A percentile compares a stretch with the other conserved stretches of the same genome.
These are phyloP conservation scores for Pulicaria dysenterica DNA, from an alignment of 129 eudicot genomes.

Conservation along the genomic window DNA sequence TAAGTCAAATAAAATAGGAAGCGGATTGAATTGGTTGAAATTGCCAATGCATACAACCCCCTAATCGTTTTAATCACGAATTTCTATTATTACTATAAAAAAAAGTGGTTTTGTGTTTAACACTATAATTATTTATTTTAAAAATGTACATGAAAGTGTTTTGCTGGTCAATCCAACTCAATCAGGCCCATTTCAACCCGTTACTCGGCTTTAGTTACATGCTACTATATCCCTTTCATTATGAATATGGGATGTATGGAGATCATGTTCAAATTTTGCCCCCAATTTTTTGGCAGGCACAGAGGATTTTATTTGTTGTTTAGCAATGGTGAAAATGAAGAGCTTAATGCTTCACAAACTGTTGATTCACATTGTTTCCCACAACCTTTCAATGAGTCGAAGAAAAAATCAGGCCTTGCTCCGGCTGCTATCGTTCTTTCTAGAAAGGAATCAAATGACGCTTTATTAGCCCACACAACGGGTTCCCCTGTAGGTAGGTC, in stretches of 20 bases:
- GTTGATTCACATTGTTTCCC: slow-evolving; percentile 95
- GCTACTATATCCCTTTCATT: neutral
- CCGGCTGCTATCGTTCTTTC: slow-evolving; percentile 88
- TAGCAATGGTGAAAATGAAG: slow-evolving; percentile 81
- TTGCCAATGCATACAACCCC: neutral
- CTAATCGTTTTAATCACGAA: neutral
- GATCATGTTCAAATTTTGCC: neutral
- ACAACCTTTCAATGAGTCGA: slow-evolving; percentile 65
- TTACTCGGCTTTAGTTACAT: neutral
- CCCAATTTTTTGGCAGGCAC: slow-evolving; percentile 49
- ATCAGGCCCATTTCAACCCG: neutral
- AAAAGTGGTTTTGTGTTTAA: too few species aligned
- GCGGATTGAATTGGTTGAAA: neutral
- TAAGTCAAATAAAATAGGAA: neutral
- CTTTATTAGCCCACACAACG: slow-evolving; percentile 49
- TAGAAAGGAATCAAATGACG: slow-evolving; percentile 63
- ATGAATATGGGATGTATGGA: neutral
- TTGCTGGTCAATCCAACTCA: neutral
- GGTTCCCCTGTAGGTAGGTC: slow-evolving; percentile 47
- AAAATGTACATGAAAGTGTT: neutral
- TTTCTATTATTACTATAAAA: too few species aligned
- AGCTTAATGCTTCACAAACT: slow-evolving; percentile 74
- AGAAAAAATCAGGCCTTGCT: slow-evolving; percentile 72
- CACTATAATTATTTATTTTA: too few species aligned
- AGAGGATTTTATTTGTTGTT: slow-evolving; percentile 83